Evolutionary conservation across 2,329 filamentous ascomycete genomes (phyloP).

Genomic region (Hirsutella minnesotensis): DNA sequence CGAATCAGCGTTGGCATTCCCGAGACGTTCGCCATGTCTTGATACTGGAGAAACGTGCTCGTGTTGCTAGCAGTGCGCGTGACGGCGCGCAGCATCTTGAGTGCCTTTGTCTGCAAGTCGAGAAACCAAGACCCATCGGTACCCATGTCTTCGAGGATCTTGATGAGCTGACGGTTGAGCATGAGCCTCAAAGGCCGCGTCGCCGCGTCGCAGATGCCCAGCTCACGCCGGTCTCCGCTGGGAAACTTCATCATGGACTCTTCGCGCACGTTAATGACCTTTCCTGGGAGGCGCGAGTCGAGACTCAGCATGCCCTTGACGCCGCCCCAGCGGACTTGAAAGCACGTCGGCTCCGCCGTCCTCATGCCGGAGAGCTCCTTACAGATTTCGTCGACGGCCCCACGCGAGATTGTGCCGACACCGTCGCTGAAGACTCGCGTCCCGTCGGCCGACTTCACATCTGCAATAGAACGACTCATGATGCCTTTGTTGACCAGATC

Average conservation of each 20-base stretch:
- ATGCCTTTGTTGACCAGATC: slow-evolving; percentile 28
- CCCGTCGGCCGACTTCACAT: slow-evolving; percentile 37
- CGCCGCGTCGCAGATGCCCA: slow-evolving; percentile 63
- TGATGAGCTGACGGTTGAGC: slow-evolving; percentile 72
- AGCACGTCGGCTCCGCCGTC: slow-evolving; percentile 44
- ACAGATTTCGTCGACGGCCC: slow-evolving; percentile 50
- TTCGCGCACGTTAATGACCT: slow-evolving; percentile 47
- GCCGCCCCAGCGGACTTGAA: slow-evolving; percentile 65
- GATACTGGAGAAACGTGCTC: slow-evolving; percentile 50
- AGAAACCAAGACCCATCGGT: slow-evolving; percentile 49
- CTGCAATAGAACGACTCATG: slow-evolving; percentile 23
- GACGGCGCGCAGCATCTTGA: slow-evolving; percentile 46
- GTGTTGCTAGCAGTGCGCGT: slow-evolving; percentile 49
- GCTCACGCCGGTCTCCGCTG: slow-evolving; percentile 36
- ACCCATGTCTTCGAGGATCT: slow-evolving; percentile 72
- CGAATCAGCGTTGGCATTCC: slow-evolving; percentile 51
- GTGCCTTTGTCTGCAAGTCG: slow-evolving; percentile 48
- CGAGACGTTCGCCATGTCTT: slow-evolving; percentile 48
- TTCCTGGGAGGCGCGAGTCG: slow-evolving; percentile 47
- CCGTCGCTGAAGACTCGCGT: slow-evolving; percentile 65
- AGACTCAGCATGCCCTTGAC: slow-evolving; percentile 71
- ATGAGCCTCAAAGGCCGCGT: slow-evolving; percentile 56
- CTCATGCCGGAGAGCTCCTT: slow-evolving; percentile 30
- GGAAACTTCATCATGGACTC: slow-evolving; percentile 72
- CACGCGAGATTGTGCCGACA: slow-evolving; percentile 58